Evolutionary conservation across 2,329 filamentous ascomycete species (phyloP).

Genomic region (Pseudohalonectria lignicola): DNA sequence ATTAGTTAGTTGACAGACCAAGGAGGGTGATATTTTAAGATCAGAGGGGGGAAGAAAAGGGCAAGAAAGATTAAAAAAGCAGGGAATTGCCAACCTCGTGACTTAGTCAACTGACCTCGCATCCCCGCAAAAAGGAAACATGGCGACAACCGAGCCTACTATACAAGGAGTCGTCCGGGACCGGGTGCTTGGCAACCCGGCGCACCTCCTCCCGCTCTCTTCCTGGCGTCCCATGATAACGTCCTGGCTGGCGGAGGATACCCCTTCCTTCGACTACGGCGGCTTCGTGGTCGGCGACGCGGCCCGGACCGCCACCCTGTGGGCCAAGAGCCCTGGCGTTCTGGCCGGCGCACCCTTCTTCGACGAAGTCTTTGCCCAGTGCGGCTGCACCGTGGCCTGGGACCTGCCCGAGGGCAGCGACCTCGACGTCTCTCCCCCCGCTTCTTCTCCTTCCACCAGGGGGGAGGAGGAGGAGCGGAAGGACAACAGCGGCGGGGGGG

Average conservation of each 20-base stretch:
- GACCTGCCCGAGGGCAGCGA: slow-evolving; percentile 63
- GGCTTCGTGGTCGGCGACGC: slow-evolving; percentile 86
- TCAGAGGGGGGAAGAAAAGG: no score
- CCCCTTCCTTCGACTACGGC: slow-evolving; percentile 91
- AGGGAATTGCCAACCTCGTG: no score
- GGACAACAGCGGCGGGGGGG: slow-evolving; percentile 27
- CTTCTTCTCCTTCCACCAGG: no score
- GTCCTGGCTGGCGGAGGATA: slow-evolving; percentile 90
- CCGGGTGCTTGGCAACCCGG: slow-evolving; percentile 35
- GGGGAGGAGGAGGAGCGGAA: slow-evolving; percentile 16
- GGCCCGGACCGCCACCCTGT: slow-evolving; percentile 52
- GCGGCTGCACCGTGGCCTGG: slow-evolving; percentile 90
- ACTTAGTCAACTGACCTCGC: no score
- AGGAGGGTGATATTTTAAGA: no score
- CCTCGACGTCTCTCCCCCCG: slow-evolving; percentile 36
- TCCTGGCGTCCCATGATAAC: slow-evolving; percentile 75
- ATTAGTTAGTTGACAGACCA: no score
- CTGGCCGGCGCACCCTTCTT: slow-evolving; percentile 92
- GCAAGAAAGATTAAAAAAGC: no score
- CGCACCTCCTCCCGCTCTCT: slow-evolving; percentile 70
- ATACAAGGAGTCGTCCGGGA: no score
- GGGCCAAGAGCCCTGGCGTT: slow-evolving; percentile 63
- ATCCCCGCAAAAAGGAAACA: no score
- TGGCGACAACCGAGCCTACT: no score
- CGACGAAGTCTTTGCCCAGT: slow-evolving; percentile 81